Percentiles rank a stretch among this genome's conserved stretches.
phyloP scores from a whole-genome alignment of 116 monocot species.

The Trichopus zeylanicus region DNA sequence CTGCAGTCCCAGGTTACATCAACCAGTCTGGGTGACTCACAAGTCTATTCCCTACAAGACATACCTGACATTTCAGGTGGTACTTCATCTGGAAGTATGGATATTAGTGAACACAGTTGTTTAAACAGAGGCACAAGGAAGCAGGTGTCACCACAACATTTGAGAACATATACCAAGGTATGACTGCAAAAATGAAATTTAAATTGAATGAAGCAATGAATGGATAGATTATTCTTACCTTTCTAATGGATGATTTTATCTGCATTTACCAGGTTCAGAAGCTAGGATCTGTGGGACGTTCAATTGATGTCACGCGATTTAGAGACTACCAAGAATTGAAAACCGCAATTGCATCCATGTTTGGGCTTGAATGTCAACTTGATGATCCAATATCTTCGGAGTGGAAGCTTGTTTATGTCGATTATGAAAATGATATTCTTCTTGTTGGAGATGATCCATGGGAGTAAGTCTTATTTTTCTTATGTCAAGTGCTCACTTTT shows the following conservation, averaged over 20 bases:
- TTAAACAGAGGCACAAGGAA: conserved; percentile 32
- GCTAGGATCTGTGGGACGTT: conserved; percentile 86
- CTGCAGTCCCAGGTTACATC: conserved; percentile 59
- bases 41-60: conserved; percentile 37
- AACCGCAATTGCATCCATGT: conserved; percentile 76
- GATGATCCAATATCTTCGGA: conserved; percentile 53
- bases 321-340: conserved; percentile 64
- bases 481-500: background rate
- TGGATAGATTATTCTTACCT: background rate
- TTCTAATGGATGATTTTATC: too few relatives aligned
- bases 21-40: conserved; percentile 33
- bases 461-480: conserved; percentile 58
- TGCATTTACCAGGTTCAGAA: conserved; percentile 74
- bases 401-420: conserved; percentile 93
- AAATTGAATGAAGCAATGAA: background rate
- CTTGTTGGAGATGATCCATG: conserved; percentile 98
- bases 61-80: conserved; percentile 45
- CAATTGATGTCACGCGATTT: conserved; percentile 80
- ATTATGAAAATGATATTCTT: conserved; percentile 96
- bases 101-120: conserved; percentile 23
- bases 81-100: conserved; percentile 58
- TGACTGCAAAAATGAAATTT: background rate
- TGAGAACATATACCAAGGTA: conserved; percentile 94
- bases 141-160: conserved; percentile 32
- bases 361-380: conserved; percentile 77